Evolutionary conservation across 352 stramenopile species (phyloP).

Genomic region (Phytophthora megakarya): DNA sequence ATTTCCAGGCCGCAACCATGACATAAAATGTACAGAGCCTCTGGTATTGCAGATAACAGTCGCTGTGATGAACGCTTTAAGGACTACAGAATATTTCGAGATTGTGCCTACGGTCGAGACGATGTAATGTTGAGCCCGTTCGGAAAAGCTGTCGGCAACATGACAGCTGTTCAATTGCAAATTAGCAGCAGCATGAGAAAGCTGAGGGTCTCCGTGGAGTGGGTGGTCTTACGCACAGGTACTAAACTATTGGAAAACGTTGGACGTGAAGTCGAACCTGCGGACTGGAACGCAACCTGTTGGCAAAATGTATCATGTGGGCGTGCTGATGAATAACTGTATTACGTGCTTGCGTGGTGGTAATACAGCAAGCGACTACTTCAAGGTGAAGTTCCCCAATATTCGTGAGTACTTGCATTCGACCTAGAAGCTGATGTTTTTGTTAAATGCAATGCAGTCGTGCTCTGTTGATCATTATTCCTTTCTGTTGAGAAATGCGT

Average conservation of each 20-base stretch:
- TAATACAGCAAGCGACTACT: slow-evolving; percentile 8
- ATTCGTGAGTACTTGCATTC: slow-evolving; percentile 3
- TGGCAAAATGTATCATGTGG: slow-evolving; percentile 8
- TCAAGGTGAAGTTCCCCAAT: not conserved
- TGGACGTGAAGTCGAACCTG: slow-evolving; percentile 5
- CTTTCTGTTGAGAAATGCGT: not conserved
- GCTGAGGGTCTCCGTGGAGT: slow-evolving; percentile 1
- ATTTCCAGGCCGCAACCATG: too few species aligned
- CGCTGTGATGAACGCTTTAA: too few species aligned
- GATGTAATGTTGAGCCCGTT: not conserved
- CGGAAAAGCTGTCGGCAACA: not conserved
- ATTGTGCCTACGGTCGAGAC: not conserved
- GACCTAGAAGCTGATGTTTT: too few species aligned
- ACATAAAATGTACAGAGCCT: too few species aligned
- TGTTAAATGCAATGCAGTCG: too few species aligned
- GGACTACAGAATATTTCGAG: not conserved
- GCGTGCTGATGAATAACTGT: slow-evolving; percentile 3
- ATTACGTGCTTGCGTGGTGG: not conserved
- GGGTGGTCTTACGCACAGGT: slow-evolving; percentile 10
- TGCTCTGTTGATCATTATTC: not conserved
- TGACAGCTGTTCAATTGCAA: not conserved
- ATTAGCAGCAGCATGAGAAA: slow-evolving; percentile 2
- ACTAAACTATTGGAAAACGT: slow-evolving; percentile 1
- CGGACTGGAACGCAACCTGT: slow-evolving; percentile 1
- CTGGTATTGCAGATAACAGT: too few species aligned